Percentiles rank a stretch among this genome's conserved stretches.
Evolutionary conservation across 2,329 filamentous ascomycete genomes (phyloP).

Genomic region (Madurella fahalii): DNA sequence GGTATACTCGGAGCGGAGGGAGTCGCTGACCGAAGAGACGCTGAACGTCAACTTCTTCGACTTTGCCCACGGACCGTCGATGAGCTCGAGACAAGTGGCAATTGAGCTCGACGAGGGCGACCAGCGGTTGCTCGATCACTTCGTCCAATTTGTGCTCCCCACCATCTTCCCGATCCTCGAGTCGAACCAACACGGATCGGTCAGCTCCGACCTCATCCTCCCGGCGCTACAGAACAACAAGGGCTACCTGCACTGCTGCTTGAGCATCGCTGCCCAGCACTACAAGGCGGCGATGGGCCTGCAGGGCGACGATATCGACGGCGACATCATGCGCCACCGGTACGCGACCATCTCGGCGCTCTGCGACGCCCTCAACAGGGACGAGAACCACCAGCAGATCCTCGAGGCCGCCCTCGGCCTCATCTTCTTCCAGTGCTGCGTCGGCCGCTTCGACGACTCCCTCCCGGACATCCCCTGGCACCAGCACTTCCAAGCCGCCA

Average conservation of each 20-base stretch:
- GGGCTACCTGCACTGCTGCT: conserved; percentile 89
- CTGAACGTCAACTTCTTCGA: conserved; percentile 79
- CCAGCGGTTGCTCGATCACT: conserved; percentile 82
- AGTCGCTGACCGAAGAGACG: conserved; percentile 63
- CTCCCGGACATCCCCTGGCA: conserved; percentile 94
- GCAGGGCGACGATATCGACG: conserved; percentile 70
- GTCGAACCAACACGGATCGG: conserved; percentile 79
- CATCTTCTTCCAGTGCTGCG: conserved; percentile 94
- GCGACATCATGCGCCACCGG: conserved; percentile 88
- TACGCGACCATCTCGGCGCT: conserved; percentile 83
- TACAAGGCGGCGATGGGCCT: conserved; percentile 72
- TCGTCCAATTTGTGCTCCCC: conserved; percentile 81
- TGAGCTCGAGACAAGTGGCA: conserved; percentile 61
- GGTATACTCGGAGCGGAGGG: conserved; percentile 62
- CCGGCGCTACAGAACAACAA: conserved; percentile 88
- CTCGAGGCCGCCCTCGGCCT: conserved; percentile 89
- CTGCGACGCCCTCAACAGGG: conserved; percentile 73
- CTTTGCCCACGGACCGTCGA: conserved; percentile 65
- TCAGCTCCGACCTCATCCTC: conserved; percentile 76
- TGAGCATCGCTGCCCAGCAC: conserved; percentile 90
- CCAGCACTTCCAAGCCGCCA: conserved; percentile 90
- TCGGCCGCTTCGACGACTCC: conserved; percentile 78
- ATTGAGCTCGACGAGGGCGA: conserved; percentile 86
- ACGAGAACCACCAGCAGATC: conserved; percentile 81
- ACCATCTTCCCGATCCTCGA: conserved; percentile 91